These are phyloP conservation scores for Fraxinus paxiana DNA, from an alignment of 305 asterid species.

Conservation along the genomic window DNA sequence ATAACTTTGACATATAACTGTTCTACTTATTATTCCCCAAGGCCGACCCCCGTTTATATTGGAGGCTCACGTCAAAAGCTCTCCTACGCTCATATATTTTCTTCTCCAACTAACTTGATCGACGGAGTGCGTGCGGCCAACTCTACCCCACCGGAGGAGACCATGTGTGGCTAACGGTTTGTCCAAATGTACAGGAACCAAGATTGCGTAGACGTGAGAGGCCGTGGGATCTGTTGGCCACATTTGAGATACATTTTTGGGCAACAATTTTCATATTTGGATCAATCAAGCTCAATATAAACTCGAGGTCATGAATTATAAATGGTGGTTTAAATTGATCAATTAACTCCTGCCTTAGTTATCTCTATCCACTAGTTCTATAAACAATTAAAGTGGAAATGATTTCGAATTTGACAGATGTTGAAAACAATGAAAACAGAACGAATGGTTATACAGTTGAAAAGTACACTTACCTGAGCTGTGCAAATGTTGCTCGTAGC, in stretches of 20 bases:
- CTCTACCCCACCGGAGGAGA: background rate
- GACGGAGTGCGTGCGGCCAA: background rate
- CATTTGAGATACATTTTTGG: background rate
- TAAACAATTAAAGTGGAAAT: background rate
- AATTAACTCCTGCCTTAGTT: background rate
- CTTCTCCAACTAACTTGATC: background rate
- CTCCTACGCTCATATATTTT: background rate
- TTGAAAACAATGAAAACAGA: background rate
- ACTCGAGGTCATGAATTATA: background rate
- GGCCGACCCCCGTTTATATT: background rate
- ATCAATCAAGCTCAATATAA: background rate
- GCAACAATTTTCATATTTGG: background rate
- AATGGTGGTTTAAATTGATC: background rate
- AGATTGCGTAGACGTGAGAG: background rate
- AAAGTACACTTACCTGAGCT: slow-evolving; percentile 57
- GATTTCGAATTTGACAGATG: background rate
- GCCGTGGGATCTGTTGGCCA: background rate
- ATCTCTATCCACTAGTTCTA: background rate
- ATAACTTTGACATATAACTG: background rate
- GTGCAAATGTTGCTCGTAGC: slow-evolving; percentile 98
- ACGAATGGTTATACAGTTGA: background rate
- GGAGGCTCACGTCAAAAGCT: background rate
- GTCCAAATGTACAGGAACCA: background rate
- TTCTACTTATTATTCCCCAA: background rate
- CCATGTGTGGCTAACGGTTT: background rate